These are phyloP conservation scores for Ajuga reptans DNA, from an alignment of 305 asterid species.

Conservation along the genomic window DNA sequence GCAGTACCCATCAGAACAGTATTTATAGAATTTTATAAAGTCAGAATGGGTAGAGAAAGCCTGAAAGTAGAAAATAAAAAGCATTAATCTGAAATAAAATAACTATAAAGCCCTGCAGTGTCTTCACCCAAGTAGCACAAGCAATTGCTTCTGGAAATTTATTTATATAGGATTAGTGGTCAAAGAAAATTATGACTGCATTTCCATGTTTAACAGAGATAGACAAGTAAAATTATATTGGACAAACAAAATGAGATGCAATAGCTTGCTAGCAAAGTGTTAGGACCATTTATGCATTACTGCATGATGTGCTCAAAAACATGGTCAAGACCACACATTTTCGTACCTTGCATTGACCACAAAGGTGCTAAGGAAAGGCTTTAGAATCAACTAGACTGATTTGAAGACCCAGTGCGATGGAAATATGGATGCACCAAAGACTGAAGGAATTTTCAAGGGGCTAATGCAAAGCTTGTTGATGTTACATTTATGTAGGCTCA, in stretches of 20 bases:
- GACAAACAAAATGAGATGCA: background rate
- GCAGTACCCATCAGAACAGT: constrained; percentile 4
- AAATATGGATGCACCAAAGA: background rate
- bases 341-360: background rate
- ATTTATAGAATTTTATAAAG: background rate
- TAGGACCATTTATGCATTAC: background rate
- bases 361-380: background rate
- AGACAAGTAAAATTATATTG: background rate
- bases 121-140: background rate
- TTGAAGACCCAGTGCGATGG: background rate
- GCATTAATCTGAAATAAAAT: constrained; percentile 10
- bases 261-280: background rate
- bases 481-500: background rate
- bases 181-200: constrained; percentile 8
- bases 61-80: background rate
- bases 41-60: background rate
- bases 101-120: constrained; percentile 6
- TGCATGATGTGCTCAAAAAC: constrained; percentile 6
- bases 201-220: background rate
- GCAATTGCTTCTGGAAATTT: constrained; percentile 7
- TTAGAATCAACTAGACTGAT: background rate
- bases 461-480: background rate
- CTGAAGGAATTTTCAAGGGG: background rate
- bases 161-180: background rate
- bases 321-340: background rate